Evolutionary conservation across 805 yeast genomes (phyloP).

Genomic region (Komagataella ulmi): DNA sequence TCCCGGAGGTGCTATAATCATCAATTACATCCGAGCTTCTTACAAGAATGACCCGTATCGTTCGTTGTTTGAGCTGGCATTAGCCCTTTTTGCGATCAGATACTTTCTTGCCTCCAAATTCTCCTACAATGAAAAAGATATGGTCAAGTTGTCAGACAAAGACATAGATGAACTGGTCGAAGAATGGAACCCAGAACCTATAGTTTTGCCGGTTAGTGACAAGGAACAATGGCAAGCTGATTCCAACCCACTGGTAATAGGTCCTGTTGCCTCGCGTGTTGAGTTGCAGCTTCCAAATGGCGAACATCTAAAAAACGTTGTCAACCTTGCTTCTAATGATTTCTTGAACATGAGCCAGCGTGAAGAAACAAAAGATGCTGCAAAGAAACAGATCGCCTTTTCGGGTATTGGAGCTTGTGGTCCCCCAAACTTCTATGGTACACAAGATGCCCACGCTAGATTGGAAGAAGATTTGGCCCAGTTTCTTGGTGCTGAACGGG

Average conservation of each 20-base stretch:
- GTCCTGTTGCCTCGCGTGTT: slow-evolving; percentile 31
- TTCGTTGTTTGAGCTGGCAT: slow-evolving; percentile 63
- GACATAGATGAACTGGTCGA: slow-evolving; percentile 77
- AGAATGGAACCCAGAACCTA: slow-evolving; percentile 88
- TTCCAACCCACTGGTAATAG: slow-evolving; percentile 49
- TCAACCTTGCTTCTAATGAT: slow-evolving; percentile 64
- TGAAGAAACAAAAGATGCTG: slow-evolving; percentile 32
- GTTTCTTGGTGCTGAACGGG: slow-evolving; percentile 64
- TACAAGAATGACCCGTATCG: slow-evolving; percentile 91
- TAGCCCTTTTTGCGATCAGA: slow-evolving; percentile 70
- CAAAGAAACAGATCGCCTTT: slow-evolving; percentile 41
- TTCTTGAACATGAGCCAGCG: slow-evolving; percentile 48
- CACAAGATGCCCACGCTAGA: slow-evolving; percentile 79
- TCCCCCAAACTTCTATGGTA: slow-evolving; percentile 95
- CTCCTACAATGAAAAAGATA: slow-evolving; percentile 60
- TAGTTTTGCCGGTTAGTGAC: slow-evolving; percentile 41
- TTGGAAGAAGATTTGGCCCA: slow-evolving; percentile 63
- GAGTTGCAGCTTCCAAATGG: slow-evolving; percentile 15
- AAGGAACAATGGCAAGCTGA: slow-evolving; percentile 50
- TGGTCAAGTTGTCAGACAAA: slow-evolving; percentile 39
- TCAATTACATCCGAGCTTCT: slow-evolving; percentile 70
- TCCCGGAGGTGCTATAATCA: slow-evolving; percentile 47
- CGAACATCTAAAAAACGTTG: slow-evolving; percentile 19
- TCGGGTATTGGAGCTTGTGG: slow-evolving; percentile 98
- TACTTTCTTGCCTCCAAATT: slow-evolving; percentile 73